Conservation (phyloP, 116 monocot genomes). For the Trichopus zeylanicus region DNA sequence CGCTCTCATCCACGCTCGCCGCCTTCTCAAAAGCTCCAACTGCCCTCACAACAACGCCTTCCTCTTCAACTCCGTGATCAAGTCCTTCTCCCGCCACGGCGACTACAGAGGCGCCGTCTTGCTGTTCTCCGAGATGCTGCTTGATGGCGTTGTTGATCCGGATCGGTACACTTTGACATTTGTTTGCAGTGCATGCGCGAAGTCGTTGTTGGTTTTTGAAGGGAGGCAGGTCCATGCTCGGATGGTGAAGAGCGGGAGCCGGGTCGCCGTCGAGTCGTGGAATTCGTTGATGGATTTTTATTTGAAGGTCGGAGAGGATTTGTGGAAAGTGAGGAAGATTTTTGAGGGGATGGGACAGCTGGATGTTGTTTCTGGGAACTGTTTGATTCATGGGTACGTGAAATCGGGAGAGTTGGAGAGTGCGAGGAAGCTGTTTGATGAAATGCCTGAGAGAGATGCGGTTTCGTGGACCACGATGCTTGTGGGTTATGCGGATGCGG, state of each 20-base stretch:
- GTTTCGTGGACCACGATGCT: slow-evolving; percentile 17
- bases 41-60: slow-evolving; percentile 16
- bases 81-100: slow-evolving; percentile 6
- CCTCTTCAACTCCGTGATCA: slow-evolving; percentile 24
- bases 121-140: background rate
- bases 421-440: slow-evolving; percentile 10
- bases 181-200: slow-evolving; percentile 15
- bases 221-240: slow-evolving; percentile 18
- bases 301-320: slow-evolving; percentile 7
- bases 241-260: slow-evolving; percentile 6
- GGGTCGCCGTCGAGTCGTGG: slow-evolving; percentile 5
- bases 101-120: slow-evolving; percentile 1
- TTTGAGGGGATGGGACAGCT: slow-evolving; percentile 6
- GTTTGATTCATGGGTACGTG: slow-evolving; percentile 17
- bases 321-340: slow-evolving; percentile 11
- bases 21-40: slow-evolving; percentile 11
- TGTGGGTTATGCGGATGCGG: slow-evolving; percentile 13
- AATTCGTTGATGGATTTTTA: slow-evolving; percentile 20
- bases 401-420: slow-evolving; percentile 6
- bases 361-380: slow-evolving; percentile 15
- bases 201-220: background rate
- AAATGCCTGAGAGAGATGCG: slow-evolving; percentile 10
- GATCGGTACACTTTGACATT: slow-evolving; percentile 17
- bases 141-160: background rate
- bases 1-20: slow-evolving; percentile 11